These are phyloP conservation scores for Lasiodiplodia sp. DNA, from an alignment of 2,329 filamentous ascomycete species.

Conservation along the genomic window DNA sequence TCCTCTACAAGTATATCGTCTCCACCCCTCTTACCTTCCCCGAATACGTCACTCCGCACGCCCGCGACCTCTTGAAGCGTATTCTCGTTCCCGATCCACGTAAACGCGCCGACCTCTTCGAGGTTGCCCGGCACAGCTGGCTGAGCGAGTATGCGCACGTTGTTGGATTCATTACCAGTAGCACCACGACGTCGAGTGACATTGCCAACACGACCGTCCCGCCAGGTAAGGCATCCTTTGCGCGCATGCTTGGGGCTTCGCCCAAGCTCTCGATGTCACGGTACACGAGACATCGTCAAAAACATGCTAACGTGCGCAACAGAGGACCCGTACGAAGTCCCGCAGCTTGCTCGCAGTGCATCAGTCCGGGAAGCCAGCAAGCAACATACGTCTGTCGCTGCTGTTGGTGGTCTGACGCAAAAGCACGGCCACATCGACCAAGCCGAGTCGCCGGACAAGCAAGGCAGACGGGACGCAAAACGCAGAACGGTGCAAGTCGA, in stretches of 20 bases:
- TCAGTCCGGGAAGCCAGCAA: slow-evolving; percentile 90
- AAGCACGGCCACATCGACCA: slow-evolving; percentile 78
- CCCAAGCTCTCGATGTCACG: background rate
- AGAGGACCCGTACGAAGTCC: slow-evolving; percentile 65
- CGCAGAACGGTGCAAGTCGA: slow-evolving; percentile 95
- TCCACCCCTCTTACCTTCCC: slow-evolving; percentile 96
- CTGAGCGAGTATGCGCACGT: slow-evolving; percentile 96
- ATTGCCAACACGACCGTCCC: slow-evolving; percentile 80
- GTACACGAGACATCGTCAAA: background rate
- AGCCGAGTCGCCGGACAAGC: slow-evolving; percentile 68
- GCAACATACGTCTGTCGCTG: slow-evolving; percentile 57
- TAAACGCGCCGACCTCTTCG: slow-evolving; percentile 93
- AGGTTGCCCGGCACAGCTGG: slow-evolving; percentile 98
- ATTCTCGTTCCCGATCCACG: slow-evolving; percentile 95
- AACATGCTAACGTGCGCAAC: slow-evolving; percentile 32
- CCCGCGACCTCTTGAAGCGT: slow-evolving; percentile 86
- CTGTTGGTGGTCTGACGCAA: slow-evolving; percentile 68
- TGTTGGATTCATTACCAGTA: slow-evolving; percentile 96
- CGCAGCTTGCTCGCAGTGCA: slow-evolving; percentile 78
- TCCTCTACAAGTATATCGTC: slow-evolving; percentile 99
- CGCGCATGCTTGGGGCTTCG: background rate
- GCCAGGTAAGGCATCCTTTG: slow-evolving; percentile 54
- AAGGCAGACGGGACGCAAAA: slow-evolving; percentile 82
- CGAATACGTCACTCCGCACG: slow-evolving; percentile 97
- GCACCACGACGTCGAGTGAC: slow-evolving; percentile 84